A percentile compares a stretch with the other conserved stretches of the same genome.
phyloP scores from a whole-genome alignment of 306 rosid species.

The Astragalus membranaceus region DNA sequence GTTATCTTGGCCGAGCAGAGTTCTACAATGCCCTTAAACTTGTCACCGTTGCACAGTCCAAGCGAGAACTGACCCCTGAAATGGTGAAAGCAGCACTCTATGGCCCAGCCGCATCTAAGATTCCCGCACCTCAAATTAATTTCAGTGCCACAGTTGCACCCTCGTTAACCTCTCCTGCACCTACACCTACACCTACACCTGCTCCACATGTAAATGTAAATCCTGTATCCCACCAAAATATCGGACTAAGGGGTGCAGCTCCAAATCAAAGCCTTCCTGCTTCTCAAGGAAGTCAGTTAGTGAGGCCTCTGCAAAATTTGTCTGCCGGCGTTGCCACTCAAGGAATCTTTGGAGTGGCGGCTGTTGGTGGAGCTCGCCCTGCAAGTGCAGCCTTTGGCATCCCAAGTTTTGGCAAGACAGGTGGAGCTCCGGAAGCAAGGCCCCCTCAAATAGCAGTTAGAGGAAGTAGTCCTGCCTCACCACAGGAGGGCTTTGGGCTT shows the following conservation, averaged over 20 bases:
- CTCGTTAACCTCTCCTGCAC: conserved; percentile 21
- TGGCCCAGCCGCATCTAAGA: conserved; percentile 87
- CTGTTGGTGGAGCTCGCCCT: conserved; percentile 36
- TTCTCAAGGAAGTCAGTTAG: conserved; percentile 31
- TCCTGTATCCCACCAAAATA: conserved; percentile 41
- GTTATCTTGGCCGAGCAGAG: conserved; percentile 78
- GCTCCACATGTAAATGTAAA: conserved; percentile 28
- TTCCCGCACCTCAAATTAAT: conserved; percentile 90
- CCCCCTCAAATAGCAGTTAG: conserved; percentile 33
- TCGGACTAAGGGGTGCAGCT: conserved; percentile 43
- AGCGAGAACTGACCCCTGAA: conserved; percentile 79
- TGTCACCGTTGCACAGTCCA: conserved; percentile 97
- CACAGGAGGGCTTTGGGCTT: conserved; percentile 50
- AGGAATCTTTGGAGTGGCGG: conserved; percentile 38
- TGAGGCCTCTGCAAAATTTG: conserved; percentile 44
- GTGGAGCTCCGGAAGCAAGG: conserved; percentile 36
- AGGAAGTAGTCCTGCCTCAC: conserved; percentile 41
- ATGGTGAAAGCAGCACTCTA: conserved; percentile 87
- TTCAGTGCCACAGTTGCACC: conserved; percentile 41
- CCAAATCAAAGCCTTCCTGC: conserved; percentile 36
- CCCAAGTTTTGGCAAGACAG: conserved; percentile 41
- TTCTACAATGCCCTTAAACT: conserved; percentile 97
- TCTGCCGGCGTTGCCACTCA: conserved; percentile 35
- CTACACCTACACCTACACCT: conserved; percentile 29
- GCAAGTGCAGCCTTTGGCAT: conserved; percentile 11